phyloP scores from a whole-genome alignment of 163 green algal genomes.

The Volvox carteri region DNA sequence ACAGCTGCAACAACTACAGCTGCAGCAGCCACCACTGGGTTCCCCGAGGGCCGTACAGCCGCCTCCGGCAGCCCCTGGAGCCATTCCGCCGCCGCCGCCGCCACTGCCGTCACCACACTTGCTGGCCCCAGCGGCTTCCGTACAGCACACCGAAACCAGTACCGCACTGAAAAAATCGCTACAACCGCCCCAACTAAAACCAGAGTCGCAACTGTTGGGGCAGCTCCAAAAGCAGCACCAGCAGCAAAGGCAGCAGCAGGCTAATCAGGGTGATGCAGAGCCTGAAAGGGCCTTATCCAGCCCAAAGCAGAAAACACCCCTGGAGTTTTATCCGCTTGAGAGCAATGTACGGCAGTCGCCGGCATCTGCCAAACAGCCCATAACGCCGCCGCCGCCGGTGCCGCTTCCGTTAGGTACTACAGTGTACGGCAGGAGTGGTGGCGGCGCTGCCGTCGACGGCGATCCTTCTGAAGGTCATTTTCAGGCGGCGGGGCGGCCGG shows the following conservation, averaged over 20 bases:
- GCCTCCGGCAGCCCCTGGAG: neutral
- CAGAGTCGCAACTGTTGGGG: neutral
- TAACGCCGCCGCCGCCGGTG: neutral
- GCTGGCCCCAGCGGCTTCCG: neutral
- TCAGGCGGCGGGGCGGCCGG: too few species aligned
- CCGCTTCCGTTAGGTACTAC: neutral
- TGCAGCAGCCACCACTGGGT: neutral
- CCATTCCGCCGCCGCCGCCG: too few species aligned
- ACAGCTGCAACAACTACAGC: neutral
- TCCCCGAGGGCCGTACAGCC: neutral
- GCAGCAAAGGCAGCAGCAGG: neutral
- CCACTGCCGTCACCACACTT: too few species aligned
- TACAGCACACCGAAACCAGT: neutral
- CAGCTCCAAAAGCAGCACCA: neutral
- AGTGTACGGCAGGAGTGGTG: neutral
- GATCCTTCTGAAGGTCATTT: too few species aligned
- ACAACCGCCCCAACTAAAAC: neutral
- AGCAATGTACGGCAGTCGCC: neutral
- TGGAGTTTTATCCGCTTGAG: constrained; percentile 21
- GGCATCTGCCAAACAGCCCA: neutral
- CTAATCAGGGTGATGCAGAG: too few species aligned
- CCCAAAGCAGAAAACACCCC: neutral
- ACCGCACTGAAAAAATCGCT: neutral
- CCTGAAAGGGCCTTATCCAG: too few species aligned
- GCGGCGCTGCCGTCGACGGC: neutral